A percentile compares a stretch with the other conserved stretches of the same genome.
Conservation (phyloP, 257 asterid species). For the Gentiana macrophylla region DNA sequence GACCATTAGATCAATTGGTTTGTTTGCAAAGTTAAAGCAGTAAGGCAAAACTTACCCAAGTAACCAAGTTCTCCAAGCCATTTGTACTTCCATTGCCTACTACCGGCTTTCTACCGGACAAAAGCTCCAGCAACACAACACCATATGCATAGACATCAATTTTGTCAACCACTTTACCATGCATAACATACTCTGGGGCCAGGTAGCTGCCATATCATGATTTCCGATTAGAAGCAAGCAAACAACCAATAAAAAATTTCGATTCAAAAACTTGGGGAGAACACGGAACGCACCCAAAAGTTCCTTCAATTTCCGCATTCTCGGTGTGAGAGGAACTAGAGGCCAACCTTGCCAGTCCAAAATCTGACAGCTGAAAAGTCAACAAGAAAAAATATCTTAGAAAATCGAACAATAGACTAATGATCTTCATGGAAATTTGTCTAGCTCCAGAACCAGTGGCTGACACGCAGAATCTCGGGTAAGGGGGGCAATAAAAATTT, state of each 20-base stretch:
- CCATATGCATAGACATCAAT: conserved; percentile 92
- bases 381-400: no score
- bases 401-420: no score
- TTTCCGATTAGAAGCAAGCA: neutral
- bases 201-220: conserved; percentile 47
- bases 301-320: conserved; percentile 69
- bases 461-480: no score
- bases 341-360: conserved; percentile 79
- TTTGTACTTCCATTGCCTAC: conserved; percentile 47
- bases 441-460: no score
- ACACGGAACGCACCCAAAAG: conserved; percentile 62
- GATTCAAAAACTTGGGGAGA: conserved; percentile 5
- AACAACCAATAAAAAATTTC: neutral
- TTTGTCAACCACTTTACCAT: conserved; percentile 63
- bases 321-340: conserved; percentile 49
- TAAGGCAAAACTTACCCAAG: conserved; percentile 60
- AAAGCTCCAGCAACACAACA: conserved; percentile 85
- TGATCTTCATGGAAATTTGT: no score
- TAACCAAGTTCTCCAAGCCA: conserved; percentile 74
- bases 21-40: neutral
- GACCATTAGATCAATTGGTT: no score
- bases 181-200: conserved; percentile 90
- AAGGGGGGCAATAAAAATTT: neutral
- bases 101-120: conserved; percentile 71
- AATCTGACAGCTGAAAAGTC: conserved; percentile 63